These are phyloP conservation scores for Scutellaria barbata DNA, from an alignment of 257 asterid genomes.

Conservation along the genomic window DNA sequence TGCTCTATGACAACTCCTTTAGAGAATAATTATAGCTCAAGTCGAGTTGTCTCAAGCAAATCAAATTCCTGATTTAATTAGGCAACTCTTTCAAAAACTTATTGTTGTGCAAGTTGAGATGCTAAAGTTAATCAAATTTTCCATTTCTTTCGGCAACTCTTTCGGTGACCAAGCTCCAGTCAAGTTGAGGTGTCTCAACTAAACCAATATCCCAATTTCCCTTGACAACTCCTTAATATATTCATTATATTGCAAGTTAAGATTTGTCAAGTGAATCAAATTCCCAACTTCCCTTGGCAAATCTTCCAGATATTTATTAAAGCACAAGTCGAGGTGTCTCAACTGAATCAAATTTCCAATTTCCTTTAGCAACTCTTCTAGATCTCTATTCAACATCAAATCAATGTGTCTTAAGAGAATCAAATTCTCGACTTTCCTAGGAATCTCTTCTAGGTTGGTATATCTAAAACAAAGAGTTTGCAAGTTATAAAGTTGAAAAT, in stretches of 20 bases:
- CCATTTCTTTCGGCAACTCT: no score
- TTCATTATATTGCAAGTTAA: background rate
- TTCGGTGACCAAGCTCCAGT: no score
- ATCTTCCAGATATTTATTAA: background rate
- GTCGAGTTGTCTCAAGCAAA: background rate
- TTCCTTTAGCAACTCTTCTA: background rate
- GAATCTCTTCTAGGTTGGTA: background rate
- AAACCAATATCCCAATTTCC: background rate
- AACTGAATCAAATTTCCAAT: background rate
- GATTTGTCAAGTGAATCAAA: background rate
- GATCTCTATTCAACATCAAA: background rate
- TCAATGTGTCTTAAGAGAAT: no score
- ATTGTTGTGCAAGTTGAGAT: no score
- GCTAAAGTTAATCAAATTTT: no score
- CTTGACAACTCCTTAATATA: background rate
- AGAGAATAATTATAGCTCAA: background rate
- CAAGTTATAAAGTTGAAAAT: slow-evolving; percentile 18
- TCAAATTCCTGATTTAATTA: no score
- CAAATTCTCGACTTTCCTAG: background rate
- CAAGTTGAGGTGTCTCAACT: no score
- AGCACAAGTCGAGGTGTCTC: background rate
- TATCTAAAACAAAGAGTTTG: background rate
- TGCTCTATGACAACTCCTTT: background rate
- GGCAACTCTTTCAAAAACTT: no score
- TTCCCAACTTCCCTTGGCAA: background rate